These are phyloP conservation scores for Escallonia rubra DNA, from an alignment of 129 eudicot species.

Conservation along the genomic window DNA sequence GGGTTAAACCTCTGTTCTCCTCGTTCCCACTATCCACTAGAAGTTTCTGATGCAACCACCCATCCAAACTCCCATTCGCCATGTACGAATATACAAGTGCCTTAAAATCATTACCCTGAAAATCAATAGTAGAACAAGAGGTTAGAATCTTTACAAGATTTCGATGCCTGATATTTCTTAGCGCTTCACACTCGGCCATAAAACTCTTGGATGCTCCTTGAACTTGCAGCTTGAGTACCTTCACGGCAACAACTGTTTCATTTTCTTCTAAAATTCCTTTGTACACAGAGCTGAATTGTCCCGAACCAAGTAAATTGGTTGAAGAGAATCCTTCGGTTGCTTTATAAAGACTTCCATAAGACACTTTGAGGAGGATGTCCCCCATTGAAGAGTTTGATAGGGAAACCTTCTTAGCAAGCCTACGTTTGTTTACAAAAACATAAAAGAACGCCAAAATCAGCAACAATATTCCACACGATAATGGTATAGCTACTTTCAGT, in stretches of 20 bases:
- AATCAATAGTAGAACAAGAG: slow-evolving; percentile 27
- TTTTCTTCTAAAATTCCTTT: slow-evolving; percentile 15
- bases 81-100: slow-evolving; percentile 21
- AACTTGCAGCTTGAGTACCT: slow-evolving; percentile 20
- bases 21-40: not conserved
- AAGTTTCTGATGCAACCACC: slow-evolving; percentile 19
- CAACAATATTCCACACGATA: not conserved
- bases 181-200: slow-evolving; percentile 17
- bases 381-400: not conserved
- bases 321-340: slow-evolving; percentile 28
- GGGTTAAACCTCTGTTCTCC: not conserved
- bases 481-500: slow-evolving; percentile 9
- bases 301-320: slow-evolving; percentile 19
- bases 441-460: not conserved
- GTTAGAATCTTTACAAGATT: slow-evolving; percentile 27
- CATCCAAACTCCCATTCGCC: slow-evolving; percentile 25
- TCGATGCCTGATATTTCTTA: slow-evolving; percentile 27
- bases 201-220: slow-evolving; percentile 30
- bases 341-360: slow-evolving; percentile 21
- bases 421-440: not conserved
- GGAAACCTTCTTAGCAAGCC: slow-evolving; percentile 3
- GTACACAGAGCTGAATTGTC: slow-evolving; percentile 27
- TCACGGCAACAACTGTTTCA: slow-evolving; percentile 17
- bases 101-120: slow-evolving; percentile 25
- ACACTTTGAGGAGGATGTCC: slow-evolving; percentile 21